Evolutionary conservation across 1,284 basidiomycete species (phyloP).

Genomic region (Coniferiporia sulphurascens): DNA sequence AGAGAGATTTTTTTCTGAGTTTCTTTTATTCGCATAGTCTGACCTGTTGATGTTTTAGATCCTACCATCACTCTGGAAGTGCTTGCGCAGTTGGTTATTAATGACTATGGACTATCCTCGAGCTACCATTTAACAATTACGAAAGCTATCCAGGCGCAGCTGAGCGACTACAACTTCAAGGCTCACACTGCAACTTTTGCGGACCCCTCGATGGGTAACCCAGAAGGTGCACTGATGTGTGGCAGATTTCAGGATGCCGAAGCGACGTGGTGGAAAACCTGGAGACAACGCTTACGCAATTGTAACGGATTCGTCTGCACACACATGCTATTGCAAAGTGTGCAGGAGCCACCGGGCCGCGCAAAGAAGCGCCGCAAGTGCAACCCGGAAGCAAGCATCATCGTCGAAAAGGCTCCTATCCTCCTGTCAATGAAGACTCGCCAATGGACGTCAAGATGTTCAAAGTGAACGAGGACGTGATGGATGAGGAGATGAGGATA

Average conservation of each 20-base stretch:
- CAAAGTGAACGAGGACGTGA: conserved; percentile 50
- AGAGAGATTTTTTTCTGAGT: conserved; percentile 24
- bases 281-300: conserved; percentile 52
- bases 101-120: conserved; percentile 81
- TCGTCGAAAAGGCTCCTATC: conserved; percentile 23
- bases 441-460: conserved; percentile 47
- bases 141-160: conserved; percentile 83
- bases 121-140: conserved; percentile 74
- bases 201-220: not conserved
- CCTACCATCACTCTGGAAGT: conserved; percentile 83
- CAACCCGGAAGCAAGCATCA: conserved; percentile 26
- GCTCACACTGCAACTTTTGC: conserved; percentile 42
- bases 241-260: conserved; percentile 51
- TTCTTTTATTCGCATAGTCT: not conserved
- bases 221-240: conserved; percentile 21
- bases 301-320: conserved; percentile 30
- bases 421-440: conserved; percentile 35
- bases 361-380: conserved; percentile 34
- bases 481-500: conserved; percentile 84
- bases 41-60: conserved; percentile 45
- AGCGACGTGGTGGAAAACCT: conserved; percentile 64
- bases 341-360: conserved; percentile 17
- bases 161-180: conserved; percentile 78
- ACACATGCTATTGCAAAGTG: conserved; percentile 8
- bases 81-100: conserved; percentile 87